Conservation (phyloP, 2,329 filamentous ascomycete species). For the Colletotrichum graminicola region DNA sequence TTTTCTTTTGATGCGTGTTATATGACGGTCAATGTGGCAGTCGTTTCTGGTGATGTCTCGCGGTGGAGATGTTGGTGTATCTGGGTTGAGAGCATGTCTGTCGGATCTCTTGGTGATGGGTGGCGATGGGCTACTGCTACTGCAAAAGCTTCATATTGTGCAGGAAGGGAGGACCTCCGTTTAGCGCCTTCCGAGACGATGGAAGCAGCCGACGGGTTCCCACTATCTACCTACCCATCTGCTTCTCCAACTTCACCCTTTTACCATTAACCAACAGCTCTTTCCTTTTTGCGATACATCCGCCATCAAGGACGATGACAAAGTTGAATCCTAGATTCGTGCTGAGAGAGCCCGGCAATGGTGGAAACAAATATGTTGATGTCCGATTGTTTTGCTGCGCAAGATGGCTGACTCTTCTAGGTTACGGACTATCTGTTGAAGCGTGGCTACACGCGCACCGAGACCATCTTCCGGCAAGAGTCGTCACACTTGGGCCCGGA, state of each 20-base stretch:
- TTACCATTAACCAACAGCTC: not conserved
- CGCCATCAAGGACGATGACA: not conserved
- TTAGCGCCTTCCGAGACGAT: not conserved
- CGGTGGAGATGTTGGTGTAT: not conserved
- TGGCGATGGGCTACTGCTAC: not conserved
- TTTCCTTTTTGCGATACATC: not conserved
- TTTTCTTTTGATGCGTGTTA: not conserved
- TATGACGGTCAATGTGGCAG: not conserved
- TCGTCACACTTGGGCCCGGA: conserved; percentile 86
- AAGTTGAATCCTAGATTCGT: not conserved
- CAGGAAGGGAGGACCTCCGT: not conserved
- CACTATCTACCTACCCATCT: not conserved
- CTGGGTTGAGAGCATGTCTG: not conserved
- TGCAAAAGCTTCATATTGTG: not conserved
- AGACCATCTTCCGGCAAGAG: conserved; percentile 92
- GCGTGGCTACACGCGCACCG: conserved; percentile 92
- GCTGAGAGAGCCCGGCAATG: not conserved
- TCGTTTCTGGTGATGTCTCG: not conserved
- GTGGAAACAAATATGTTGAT: not conserved
- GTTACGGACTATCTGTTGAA: conserved; percentile 96
- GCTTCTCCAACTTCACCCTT: conserved; percentile 10
- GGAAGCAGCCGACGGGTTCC: too few relatives aligned
- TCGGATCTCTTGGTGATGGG: not conserved
- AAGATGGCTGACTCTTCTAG: conserved; percentile 49
- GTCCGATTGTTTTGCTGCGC: not conserved